These are phyloP conservation scores for Litchi chinensis DNA, from an alignment of 345 rosid species.

Conservation along the genomic window DNA sequence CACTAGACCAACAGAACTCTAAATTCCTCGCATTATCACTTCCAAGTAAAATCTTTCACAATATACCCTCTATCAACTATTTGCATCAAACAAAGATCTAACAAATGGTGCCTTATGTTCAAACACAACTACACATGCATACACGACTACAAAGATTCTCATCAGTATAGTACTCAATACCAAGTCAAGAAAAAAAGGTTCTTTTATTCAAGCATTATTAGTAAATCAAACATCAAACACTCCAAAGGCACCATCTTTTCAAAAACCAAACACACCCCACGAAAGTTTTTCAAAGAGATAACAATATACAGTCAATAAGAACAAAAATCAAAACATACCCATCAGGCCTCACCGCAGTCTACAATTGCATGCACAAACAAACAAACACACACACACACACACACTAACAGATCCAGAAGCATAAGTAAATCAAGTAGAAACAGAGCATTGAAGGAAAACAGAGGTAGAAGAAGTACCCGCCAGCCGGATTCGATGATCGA, in stretches of 20 bases:
- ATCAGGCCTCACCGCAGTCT: background rate
- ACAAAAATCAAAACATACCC: background rate
- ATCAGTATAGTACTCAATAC: background rate
- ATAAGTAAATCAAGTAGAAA: background rate
- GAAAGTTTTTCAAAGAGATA: background rate
- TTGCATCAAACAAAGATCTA: slow-evolving; percentile 13
- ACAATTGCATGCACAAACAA: background rate
- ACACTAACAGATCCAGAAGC: slow-evolving; percentile 15
- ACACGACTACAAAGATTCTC: background rate
- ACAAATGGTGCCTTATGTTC: background rate
- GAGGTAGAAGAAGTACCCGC: slow-evolving; percentile 57
- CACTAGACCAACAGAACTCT: background rate
- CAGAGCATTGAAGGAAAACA: background rate
- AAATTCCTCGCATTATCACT: background rate
- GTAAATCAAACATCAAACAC: slow-evolving; percentile 11
- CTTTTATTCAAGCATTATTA: background rate
- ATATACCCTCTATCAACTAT: background rate
- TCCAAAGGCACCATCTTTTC: background rate
- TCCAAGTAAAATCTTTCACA: background rate
- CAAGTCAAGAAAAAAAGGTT: background rate
- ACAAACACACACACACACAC: background rate
- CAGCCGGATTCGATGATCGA: slow-evolving; percentile 73
- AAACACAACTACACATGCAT: background rate
- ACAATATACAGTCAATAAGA: background rate
- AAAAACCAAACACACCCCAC: background rate